Conservation (phyloP, 2,329 filamentous ascomycete species). For the Zasmidium citrigriseum region DNA sequence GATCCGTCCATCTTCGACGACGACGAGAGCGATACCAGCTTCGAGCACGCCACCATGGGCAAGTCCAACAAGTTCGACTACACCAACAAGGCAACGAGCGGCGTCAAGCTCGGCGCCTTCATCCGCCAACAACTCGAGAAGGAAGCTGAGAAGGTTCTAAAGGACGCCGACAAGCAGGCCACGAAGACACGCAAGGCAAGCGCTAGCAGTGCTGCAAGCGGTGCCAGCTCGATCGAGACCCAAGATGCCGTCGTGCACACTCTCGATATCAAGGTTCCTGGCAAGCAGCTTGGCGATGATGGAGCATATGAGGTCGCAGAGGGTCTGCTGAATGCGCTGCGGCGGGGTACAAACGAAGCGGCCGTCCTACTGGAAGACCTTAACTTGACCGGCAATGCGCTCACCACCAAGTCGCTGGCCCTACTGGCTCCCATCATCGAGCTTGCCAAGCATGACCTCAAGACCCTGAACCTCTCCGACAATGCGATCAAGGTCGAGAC, state of each 20-base stretch:
- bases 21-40: not conserved
- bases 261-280: slow-evolving; percentile 49
- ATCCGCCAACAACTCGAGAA: slow-evolving; percentile 48
- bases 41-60: slow-evolving; percentile 21
- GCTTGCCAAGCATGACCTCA: slow-evolving; percentile 45
- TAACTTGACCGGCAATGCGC: slow-evolving; percentile 46
- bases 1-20: slow-evolving; percentile 5
- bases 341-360: slow-evolving; percentile 30
- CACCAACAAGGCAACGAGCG: slow-evolving; percentile 47
- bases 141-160: slow-evolving; percentile 35
- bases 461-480: slow-evolving; percentile 48
- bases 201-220: slow-evolving; percentile 21
- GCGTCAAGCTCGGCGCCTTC: slow-evolving; percentile 47
- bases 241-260: slow-evolving; percentile 20
- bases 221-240: slow-evolving; percentile 11
- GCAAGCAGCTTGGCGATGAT: slow-evolving; percentile 49
- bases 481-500: slow-evolving; percentile 46
- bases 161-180: slow-evolving; percentile 26
- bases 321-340: slow-evolving; percentile 44
- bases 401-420: slow-evolving; percentile 45
- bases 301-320: slow-evolving; percentile 46
- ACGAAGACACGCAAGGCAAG: slow-evolving; percentile 32
- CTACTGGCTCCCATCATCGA: slow-evolving; percentile 45
- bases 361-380: slow-evolving; percentile 47
- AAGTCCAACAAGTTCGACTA: slow-evolving; percentile 41